A percentile compares a stretch with the other conserved stretches of the same genome.
These are phyloP conservation scores for Juncus effusus DNA, from an alignment of 176 grass and related monocot species.

Conservation along the genomic window DNA sequence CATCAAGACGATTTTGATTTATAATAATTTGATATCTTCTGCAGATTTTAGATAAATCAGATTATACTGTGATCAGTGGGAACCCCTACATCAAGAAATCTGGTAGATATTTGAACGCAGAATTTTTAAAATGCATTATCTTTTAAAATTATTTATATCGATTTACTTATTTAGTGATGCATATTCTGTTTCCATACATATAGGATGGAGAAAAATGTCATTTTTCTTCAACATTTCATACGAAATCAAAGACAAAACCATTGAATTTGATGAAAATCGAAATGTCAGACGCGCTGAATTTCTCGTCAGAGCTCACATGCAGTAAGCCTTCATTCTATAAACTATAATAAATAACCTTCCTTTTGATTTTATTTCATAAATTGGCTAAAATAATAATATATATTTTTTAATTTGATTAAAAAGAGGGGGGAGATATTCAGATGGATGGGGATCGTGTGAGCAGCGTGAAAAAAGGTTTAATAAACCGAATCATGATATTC, in stretches of 20 bases:
- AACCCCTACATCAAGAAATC: conserved; percentile 90
- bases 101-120: conserved; percentile 31
- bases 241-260: conserved; percentile 78
- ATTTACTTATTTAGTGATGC: neutral
- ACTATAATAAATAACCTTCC: neutral
- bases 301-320: conserved; percentile 71
- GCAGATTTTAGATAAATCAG: conserved; percentile 78
- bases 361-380: neutral
- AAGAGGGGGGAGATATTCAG: conserved; percentile 82
- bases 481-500: conserved; percentile 87
- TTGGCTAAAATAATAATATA: neutral
- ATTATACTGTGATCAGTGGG: conserved; percentile 62
- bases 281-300: conserved; percentile 86
- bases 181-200: conserved; percentile 17
- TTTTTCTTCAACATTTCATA: conserved; percentile 86
- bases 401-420: conserved; percentile 8
- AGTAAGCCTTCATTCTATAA: conserved; percentile 36
- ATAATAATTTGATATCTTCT: neutral
- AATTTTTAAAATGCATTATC: neutral
- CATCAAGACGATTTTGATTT: neutral
- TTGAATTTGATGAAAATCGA: conserved; percentile 75
- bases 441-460: conserved; percentile 85
- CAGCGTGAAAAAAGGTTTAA: conserved; percentile 65
- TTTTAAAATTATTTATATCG: neutral
- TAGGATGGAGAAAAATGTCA: conserved; percentile 92